A percentile compares a stretch with the other conserved stretches of the same genome.
Conservation (phyloP, 2,329 filamentous ascomycete genomes). For the Bisporella sp. region DNA sequence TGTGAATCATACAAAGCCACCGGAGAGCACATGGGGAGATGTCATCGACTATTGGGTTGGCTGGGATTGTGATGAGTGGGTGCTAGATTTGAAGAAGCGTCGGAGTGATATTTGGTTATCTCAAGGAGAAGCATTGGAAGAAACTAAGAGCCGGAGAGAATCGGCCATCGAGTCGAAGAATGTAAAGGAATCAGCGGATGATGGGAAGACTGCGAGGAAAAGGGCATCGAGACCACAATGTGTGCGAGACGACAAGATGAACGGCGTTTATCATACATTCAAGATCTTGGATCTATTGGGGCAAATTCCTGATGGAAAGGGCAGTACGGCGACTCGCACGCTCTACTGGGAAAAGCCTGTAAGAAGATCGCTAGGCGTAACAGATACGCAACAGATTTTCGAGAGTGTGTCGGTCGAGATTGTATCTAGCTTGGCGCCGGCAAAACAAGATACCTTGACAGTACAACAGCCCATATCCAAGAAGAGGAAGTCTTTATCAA, state of each 20-base stretch:
- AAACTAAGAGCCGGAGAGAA: slow-evolving; percentile 7
- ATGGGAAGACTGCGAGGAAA: neutral
- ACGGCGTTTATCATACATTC: slow-evolving; percentile 22
- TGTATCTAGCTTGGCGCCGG: slow-evolving; percentile 2
- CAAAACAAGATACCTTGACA: neutral
- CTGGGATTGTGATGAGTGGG: slow-evolving; percentile 72
- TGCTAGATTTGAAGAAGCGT: slow-evolving; percentile 44
- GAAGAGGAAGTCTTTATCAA: slow-evolving; percentile 4
- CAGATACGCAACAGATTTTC: neutral
- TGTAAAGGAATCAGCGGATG: too few relatives aligned
- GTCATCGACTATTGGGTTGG: slow-evolving; percentile 68
- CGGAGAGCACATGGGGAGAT: slow-evolving; percentile 66
- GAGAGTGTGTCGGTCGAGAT: slow-evolving; percentile 4
- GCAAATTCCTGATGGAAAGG: slow-evolving; percentile 12
- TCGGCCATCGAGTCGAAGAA: slow-evolving; percentile 1
- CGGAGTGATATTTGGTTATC: slow-evolving; percentile 26
- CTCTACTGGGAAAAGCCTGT: slow-evolving; percentile 12
- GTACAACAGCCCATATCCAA: neutral
- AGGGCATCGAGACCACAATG: slow-evolving; percentile 13
- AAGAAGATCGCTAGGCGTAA: neutral
- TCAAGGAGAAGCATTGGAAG: slow-evolving; percentile 13
- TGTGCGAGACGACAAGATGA: slow-evolving; percentile 22
- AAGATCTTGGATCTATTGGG: slow-evolving; percentile 23
- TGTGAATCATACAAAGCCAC: slow-evolving; percentile 65
- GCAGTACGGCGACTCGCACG: slow-evolving; percentile 10